Percentiles rank a stretch among this genome's conserved stretches.
Conservation (phyloP, 768 basidiomycete genomes). For the Mycena alexandri region DNA sequence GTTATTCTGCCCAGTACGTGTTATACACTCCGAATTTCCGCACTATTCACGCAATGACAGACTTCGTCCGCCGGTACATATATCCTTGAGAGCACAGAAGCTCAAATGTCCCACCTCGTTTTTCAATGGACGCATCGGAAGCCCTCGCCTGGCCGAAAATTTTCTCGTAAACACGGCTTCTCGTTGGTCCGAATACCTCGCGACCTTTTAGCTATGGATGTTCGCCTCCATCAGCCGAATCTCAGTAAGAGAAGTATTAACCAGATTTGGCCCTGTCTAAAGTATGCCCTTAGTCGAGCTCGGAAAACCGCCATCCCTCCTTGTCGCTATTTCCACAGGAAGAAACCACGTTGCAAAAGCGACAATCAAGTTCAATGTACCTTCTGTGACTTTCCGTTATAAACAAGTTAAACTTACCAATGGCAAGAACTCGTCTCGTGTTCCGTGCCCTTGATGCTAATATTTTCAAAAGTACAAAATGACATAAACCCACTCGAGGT, state of each 20-base stretch:
- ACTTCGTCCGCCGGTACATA: constrained; percentile 79
- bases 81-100: constrained; percentile 74
- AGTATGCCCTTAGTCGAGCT: constrained; percentile 67
- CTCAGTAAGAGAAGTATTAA: constrained; percentile 47
- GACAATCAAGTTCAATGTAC: constrained; percentile 65
- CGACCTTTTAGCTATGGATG: constrained; percentile 73
- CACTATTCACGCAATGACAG: constrained; percentile 51
- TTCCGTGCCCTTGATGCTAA: not conserved
- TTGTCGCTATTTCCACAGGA: constrained; percentile 73
- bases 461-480: constrained; percentile 36
- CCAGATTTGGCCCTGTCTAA: constrained; percentile 16
- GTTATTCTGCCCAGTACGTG: constrained; percentile 80
- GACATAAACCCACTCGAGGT: constrained; percentile 48
- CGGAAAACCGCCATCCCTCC: constrained; percentile 66
- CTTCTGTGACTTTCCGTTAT: constrained; percentile 66
- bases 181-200: constrained; percentile 71
- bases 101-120: constrained; percentile 71
- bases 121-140: constrained; percentile 75
- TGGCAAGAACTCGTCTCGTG: constrained; percentile 42
- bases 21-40: constrained; percentile 3
- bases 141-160: constrained; percentile 41
- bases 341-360: constrained; percentile 73
- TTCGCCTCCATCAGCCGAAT: constrained; percentile 71
- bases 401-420: constrained; percentile 56
- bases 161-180: constrained; percentile 47